Evolutionary conservation across 805 yeast genomes (phyloP).

Genomic region (Kluyveromyces dobzhanskii): DNA sequence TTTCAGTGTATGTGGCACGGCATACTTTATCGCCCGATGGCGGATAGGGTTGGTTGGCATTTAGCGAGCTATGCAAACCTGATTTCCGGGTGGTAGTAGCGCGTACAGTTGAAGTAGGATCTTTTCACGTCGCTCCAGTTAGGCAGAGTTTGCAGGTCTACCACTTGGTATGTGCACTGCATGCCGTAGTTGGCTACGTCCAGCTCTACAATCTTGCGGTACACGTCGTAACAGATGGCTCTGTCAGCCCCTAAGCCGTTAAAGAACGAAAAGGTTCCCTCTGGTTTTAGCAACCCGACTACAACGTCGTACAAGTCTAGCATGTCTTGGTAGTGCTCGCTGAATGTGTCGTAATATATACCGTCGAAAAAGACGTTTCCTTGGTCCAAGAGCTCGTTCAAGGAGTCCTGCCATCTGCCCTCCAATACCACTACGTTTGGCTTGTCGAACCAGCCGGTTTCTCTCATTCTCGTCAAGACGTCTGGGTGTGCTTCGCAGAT

Average conservation of each 20-base stretch:
- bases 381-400: constrained; percentile 53
- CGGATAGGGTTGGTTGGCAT: background rate
- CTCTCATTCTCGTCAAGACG: constrained; percentile 57
- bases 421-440: constrained; percentile 63
- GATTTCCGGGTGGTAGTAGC: constrained; percentile 29
- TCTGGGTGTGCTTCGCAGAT: constrained; percentile 95
- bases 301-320: constrained; percentile 71
- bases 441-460: constrained; percentile 78
- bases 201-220: constrained; percentile 69
- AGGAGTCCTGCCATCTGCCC: constrained; percentile 89
- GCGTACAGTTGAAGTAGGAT: constrained; percentile 28
- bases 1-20: too few species aligned
- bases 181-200: constrained; percentile 79
- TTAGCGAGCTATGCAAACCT: constrained; percentile 11
- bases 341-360: constrained; percentile 86
- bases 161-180: constrained; percentile 40
- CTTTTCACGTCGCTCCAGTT: constrained; percentile 29
- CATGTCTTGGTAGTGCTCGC: constrained; percentile 88
- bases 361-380: constrained; percentile 74
- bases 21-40: too few species aligned
- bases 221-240: constrained; percentile 71
- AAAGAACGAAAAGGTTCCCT: constrained; percentile 83
- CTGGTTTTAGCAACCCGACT: constrained; percentile 74
- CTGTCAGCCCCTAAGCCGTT: constrained; percentile 85
- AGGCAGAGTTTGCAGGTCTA: constrained; percentile 19